Evolutionary conservation across 805 yeast genomes (phyloP), one percentile per base, ranked within the genome.

Genomic region (Torulaspora franciscae): DNA sequence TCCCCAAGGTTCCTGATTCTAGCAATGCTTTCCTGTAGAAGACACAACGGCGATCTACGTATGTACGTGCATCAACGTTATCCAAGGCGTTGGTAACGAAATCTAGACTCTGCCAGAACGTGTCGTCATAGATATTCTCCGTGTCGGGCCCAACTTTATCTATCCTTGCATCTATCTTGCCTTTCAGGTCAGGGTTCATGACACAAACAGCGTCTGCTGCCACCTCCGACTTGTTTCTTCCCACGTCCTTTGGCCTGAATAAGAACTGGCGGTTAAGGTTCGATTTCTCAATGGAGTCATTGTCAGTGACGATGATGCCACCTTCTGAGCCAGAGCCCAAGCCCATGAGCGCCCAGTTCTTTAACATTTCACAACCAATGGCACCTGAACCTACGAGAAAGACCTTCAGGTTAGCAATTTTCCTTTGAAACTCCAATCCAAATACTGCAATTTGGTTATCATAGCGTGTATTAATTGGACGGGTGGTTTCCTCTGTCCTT

Each of bases 301-400:
- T 93, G 68, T 91, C 99, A 22, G 99, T 93, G 37, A 93, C 83
- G 42, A 70, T 68, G 48, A 93, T 85, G 57, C 79, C 76, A 58
- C 99, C 99, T 3, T 84, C 67, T 32, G 90, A 87, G 33, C 98
- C 98, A 19, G 95, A 76, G 28, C 95, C 98, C 42, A 93, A 71
- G 36, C 99, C 99, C 79, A 90, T 76, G 77, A 93, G 76, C 4
- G 99, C 96, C 98, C 98, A 93, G 62, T 88, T 90, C 69, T 93
- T 93, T 59, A 93, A 74, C 90, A 93, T 91, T 70, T 93, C 99
- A 72, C 99, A 93, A 32, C 99, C 99, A 72, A 93, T 93, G 14
- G 99, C 99, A 64, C 99, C 99, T 1, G 97, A 76, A 36, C 99
- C 99, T 32, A 93, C 99, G 54, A 93, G 72, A 66, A 93, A 91